Evolutionary conservation across 352 stramenopile species (phyloP), one percentile per base, ranked within the genome.

Genomic region (Globisporangium echinulatum): DNA sequence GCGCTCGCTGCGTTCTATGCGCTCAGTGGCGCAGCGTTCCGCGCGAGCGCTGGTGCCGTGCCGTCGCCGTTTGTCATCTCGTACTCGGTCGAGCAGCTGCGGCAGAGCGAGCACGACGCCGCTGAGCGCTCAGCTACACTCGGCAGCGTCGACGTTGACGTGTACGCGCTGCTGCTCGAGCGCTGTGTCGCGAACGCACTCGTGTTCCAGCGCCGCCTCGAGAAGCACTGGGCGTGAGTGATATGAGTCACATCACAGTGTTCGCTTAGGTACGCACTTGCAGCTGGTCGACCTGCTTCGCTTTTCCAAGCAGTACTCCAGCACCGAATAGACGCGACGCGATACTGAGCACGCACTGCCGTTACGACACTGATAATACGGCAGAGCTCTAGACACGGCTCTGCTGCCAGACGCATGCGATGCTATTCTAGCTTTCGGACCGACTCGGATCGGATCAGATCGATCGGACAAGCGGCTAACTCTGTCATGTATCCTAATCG

Each of bases 1-100:
- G 55, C 53, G 4, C 25, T 66, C 46, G 36, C 54, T 13, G n/a
- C 54, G 47, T 58, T 66, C 49, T 61, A 54, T 44, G 11, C 48
- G 11, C 38, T 52, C 11, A 66, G 54, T 13, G 60, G 49, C 47
- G 51, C 60, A 4, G 49, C 25, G 17, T 58, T 61, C 14, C 60
- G 60, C 11, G n/a, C 33, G 8, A 25, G 25, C 25, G 25, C 14
- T 48, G 43, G 50, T 2, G n/a, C 38, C 11, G 14, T 42, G 33
- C 54, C 60, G 7, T 57, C 54, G 7, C 48, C 53, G 19, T 66
- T 66, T 10, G 54, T 66, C 38, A 61, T 66, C 36, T 42, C 48
- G 10, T 61, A 61, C 49, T 58, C 60, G 1, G 38, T 61, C 40
- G 50, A 66, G 40, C 54, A 61, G 15, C 52, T 66, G 19, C 54